These are phyloP conservation scores for Colletotrichum liriopes DNA, from an alignment of 2,329 filamentous ascomycete species.

Conservation along the genomic window DNA sequence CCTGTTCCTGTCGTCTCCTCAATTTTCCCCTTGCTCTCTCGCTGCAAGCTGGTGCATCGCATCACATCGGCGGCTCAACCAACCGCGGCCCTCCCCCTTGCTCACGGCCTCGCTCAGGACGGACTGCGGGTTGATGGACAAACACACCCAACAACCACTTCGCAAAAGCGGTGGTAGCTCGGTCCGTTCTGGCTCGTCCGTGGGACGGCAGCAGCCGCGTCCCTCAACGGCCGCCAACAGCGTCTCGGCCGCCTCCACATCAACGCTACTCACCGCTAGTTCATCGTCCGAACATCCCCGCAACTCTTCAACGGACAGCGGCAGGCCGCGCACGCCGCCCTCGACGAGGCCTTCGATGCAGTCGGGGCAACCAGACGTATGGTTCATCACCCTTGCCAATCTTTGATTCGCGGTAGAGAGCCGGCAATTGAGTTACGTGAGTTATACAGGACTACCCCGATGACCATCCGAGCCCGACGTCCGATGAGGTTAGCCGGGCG, in stretches of 20 bases:
- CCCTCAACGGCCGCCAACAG: conserved; percentile 38
- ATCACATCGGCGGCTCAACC: conserved; percentile 13
- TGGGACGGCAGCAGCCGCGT: conserved; percentile 27
- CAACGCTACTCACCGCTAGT: conserved; percentile 44
- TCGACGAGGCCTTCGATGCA: conserved; percentile 39
- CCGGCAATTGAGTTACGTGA: background rate
- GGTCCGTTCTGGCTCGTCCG: conserved; percentile 11
- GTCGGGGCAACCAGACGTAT: conserved; percentile 24
- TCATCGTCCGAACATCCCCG: conserved; percentile 42
- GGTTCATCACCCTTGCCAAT: background rate
- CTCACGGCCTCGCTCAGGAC: conserved; percentile 11
- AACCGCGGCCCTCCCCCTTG: conserved; percentile 13
- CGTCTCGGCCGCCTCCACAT: conserved; percentile 39
- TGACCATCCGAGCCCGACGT: conserved; percentile 37
- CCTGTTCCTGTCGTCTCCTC: background rate
- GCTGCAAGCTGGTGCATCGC: conserved; percentile 25
- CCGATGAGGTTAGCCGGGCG: conserved; percentile 33
- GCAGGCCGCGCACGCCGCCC: conserved; percentile 36
- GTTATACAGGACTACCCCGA: conserved; percentile 27
- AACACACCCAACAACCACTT: conserved; percentile 23
- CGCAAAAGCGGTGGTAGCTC: conserved; percentile 18
- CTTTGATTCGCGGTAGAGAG: background rate
- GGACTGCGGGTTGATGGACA: conserved; percentile 41
- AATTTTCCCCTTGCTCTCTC: background rate
- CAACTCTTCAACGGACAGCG: conserved; percentile 33